Conservation (phyloP, 192 early-diverging fungal genomes). For the Coemansia sp. region DNA sequence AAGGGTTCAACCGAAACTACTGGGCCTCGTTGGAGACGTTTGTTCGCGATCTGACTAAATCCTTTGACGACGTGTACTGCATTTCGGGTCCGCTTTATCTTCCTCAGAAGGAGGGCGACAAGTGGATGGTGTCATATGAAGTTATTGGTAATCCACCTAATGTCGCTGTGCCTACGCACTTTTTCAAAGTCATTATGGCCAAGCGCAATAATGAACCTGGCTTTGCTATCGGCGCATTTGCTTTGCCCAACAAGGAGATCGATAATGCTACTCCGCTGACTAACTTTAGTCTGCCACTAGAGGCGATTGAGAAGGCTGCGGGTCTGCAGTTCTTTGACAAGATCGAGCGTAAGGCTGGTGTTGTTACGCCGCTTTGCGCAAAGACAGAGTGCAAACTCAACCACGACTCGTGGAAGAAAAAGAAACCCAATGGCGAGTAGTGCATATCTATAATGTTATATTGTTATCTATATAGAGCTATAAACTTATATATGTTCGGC, state of each 20-base stretch:
- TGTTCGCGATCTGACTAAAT: slow-evolving; percentile 68
- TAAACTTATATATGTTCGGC: not conserved
- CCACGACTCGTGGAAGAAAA: slow-evolving; percentile 47
- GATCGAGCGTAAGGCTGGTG: slow-evolving; percentile 44
- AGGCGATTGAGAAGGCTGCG: slow-evolving; percentile 70
- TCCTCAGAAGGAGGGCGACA: slow-evolving; percentile 75
- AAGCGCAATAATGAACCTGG: slow-evolving; percentile 53
- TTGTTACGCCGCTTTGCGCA: slow-evolving; percentile 46
- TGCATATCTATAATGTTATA: not conserved
- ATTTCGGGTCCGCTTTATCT: slow-evolving; percentile 88
- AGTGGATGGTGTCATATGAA: slow-evolving; percentile 83
- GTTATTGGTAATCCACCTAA: slow-evolving; percentile 87
- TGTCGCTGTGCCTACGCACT: slow-evolving; percentile 90
- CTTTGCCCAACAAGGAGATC: slow-evolving; percentile 82
- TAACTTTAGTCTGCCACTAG: slow-evolving; percentile 72
- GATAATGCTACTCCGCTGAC: slow-evolving; percentile 65
- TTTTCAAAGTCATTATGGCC: slow-evolving; percentile 89
- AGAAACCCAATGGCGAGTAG: slow-evolving; percentile 13
- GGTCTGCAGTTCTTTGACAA: slow-evolving; percentile 74
- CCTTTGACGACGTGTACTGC: slow-evolving; percentile 84
- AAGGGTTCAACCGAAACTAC: slow-evolving; percentile 91
- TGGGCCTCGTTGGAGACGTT: slow-evolving; percentile 90
- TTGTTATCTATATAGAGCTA: not conserved
- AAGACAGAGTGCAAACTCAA: slow-evolving; percentile 41
- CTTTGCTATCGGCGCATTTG: slow-evolving; percentile 71